Base-by-base conservation (phyloP, 108 stramenopile genomes). In the Cyclotella sp. region DNA sequence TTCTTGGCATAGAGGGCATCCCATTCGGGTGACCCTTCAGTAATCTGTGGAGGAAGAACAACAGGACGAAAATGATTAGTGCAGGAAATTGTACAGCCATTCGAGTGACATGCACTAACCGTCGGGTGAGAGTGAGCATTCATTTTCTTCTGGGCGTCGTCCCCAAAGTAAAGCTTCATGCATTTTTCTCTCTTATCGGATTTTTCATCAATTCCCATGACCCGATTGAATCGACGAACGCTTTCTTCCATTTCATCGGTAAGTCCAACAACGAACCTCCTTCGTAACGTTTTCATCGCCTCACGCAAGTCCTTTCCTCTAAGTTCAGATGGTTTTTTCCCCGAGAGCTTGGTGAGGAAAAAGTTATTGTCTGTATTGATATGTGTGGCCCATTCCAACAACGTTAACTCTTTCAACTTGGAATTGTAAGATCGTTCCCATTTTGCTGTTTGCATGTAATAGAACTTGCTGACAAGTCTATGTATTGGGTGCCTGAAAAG, bases 401-500 rank as follows among this genome's bases (percentile, higher is more conserved):
- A 24, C 28, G 73, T 76, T 76, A 86, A 76, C 22, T 78, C 70
- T 21, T 57, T 40, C 63, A 81, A 81, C 40, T 80, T 75, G 0
- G 83, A 76, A 46, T 61, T 44, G 64, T 86, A 90, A 0, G 84
- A 85, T 52, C 70, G 42, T 75, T 87, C 86, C 86, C 86, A 87
- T 9, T 61, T 79, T 40, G 85, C 85, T 14, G 66, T 51, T 47
- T 84, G 82, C 14, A 77, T 55, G 55, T 87, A 87, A 67, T 85
- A 85, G 51, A 84, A 87, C 59, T 83, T 85, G 55, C 83, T 84
- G 24, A 85, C 75, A 4, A 78, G 73, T 46, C 84, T 46, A 62
- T 87, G 84, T 10, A 87, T 73, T 12, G 86, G 86, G 64, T 87
- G 73, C 63, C 86, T 77, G 53, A 87, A 82, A 12, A 87, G 29